Base-by-base conservation (phyloP, 305 asterid genomes). In the Ajuga reptans region DNA sequence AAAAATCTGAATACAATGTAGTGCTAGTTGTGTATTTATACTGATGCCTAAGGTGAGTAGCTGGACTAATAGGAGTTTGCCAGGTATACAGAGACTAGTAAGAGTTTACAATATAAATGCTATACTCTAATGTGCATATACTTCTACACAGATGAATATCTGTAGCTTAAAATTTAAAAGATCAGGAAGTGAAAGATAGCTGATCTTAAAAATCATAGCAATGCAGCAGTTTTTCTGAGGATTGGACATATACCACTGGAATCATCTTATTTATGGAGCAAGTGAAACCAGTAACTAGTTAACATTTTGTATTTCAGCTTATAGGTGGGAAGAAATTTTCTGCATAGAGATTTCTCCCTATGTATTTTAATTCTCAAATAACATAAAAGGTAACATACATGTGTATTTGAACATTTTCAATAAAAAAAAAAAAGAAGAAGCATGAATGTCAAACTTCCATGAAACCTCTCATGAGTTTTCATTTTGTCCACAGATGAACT, bases 161-260 rank as follows among this genome's bases (percentile, higher is more conserved):
- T 43, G 34, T 16, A 72, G 62, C 50, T 58, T 66, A 54, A n/a
- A 56, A 11, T 45, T 52, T 34, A 27, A 58, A 47, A 72, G 33
- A 46, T 66, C 15, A 41, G 16, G 42, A 17, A n/a, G 58, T 61
- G 46, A 63, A 39, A 72, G 31, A 47, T 27, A 57, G 64, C 42
- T 11, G 50, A 33, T 17, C 27, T 56, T 24, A 39, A 59, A 59
- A 69, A 31, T 3, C 9, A 39, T 41, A 41, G 37, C 21, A 10
- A 18, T 42, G 7, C 12, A 16, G 15, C 15, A 34, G 33, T 31
- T 33, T 18, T 18, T 1, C 12, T 41, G 67, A 41, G 39, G n/a
- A 41, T 18, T 57, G 34, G 31, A 14, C 8, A 52, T 34, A 34
- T 31, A 57, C 24, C 17, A 60, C 18, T 16, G 11, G 12, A 5